Percentiles rank a stretch among this genome's conserved stretches.
Conservation (phyloP, 2,329 filamentous ascomycete species). For the Ploettnerulaceae sp. region DNA sequence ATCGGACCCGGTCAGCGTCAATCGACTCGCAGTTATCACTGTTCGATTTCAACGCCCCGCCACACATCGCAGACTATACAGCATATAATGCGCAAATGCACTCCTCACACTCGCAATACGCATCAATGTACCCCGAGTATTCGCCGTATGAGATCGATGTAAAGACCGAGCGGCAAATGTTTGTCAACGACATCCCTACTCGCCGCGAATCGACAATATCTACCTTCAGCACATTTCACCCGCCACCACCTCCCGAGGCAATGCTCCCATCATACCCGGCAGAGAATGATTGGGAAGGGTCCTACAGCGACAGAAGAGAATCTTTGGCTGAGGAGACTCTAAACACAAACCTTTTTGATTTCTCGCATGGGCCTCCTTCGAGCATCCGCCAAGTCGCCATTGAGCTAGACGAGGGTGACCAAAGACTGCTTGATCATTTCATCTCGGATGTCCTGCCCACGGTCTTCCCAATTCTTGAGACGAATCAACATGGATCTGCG, state of each 20-base stretch:
- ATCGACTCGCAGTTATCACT: constrained; percentile 73
- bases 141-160: constrained; percentile 91
- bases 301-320: constrained; percentile 63
- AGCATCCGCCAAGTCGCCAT: constrained; percentile 65
- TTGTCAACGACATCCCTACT: constrained; percentile 83
- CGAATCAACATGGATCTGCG: constrained; percentile 79
- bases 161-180: constrained; percentile 92
- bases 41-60: constrained; percentile 67
- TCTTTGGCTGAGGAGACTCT: constrained; percentile 56
- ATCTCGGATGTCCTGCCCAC: constrained; percentile 80
- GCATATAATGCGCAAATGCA: constrained; percentile 60
- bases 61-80: constrained; percentile 50
- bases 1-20: constrained; percentile 69
- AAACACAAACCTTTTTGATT: constrained; percentile 80
- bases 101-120: constrained; percentile 43
- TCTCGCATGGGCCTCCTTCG: constrained; percentile 62
- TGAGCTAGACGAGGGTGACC: constrained; percentile 82
- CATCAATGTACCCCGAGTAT: constrained; percentile 48
- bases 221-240: constrained; percentile 87
- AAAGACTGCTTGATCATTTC: constrained; percentile 84
- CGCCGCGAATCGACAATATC: constrained; percentile 82
- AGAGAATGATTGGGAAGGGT: constrained; percentile 68
- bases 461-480: constrained; percentile 88
- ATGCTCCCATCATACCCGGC: constrained; percentile 59
- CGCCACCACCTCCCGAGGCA: constrained; percentile 66